A percentile compares a stretch with the other conserved stretches of the same genome.
Evolutionary conservation across 129 eudicot genomes (phyloP).

Genomic region (Solidago caesia): DNA sequence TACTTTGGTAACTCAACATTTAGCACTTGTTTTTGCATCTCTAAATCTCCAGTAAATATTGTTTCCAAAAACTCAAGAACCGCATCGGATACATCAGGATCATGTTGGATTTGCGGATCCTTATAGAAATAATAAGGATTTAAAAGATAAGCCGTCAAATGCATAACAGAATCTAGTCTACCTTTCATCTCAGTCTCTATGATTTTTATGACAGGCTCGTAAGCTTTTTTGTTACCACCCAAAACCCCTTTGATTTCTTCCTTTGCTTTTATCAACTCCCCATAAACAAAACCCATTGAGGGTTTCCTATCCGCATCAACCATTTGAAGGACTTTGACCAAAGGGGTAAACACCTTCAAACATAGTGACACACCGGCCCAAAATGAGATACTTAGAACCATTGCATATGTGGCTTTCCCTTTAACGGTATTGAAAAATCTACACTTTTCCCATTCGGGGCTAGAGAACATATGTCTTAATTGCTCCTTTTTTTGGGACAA

Average conservation of each 20-base stretch:
- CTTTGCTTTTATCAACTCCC: no score
- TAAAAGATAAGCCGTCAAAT: neutral
- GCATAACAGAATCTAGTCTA: neutral
- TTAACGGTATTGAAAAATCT: neutral
- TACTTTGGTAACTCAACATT: neutral
- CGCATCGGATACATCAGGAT: neutral
- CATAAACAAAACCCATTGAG: neutral
- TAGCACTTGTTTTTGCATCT: neutral
- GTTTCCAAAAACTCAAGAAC: neutral
- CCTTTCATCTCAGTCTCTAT: neutral
- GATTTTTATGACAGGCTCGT: neutral
- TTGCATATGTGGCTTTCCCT: neutral
- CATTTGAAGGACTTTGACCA: slow-evolving; percentile 6
- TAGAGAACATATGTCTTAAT: neutral
- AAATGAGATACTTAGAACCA: neutral
- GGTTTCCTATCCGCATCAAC: slow-evolving; percentile 17
- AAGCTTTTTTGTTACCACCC: neutral
- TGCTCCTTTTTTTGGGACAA: neutral
- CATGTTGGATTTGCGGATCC: neutral
- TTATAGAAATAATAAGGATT: slow-evolving; percentile 9
- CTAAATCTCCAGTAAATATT: neutral
- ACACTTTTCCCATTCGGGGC: neutral
- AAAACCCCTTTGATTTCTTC: no score
- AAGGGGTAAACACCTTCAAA: neutral
- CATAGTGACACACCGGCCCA: neutral